Evolutionary conservation across 768 basidiomycete genomes (phyloP).

Genomic region (Suillus luteus): DNA sequence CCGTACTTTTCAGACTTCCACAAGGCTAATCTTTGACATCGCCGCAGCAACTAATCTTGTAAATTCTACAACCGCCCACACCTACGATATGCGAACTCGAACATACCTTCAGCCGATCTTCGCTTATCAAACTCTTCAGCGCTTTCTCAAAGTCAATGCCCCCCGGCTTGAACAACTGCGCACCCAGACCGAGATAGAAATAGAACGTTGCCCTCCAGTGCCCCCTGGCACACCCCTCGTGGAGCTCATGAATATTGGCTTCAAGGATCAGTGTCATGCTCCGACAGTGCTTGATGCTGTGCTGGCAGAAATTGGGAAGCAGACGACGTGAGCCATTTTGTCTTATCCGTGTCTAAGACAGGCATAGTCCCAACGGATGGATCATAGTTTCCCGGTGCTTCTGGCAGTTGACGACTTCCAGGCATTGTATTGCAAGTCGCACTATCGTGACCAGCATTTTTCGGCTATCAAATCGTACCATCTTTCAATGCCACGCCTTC

Average conservation of each 20-base stretch:
- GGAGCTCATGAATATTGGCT: slow-evolving; percentile 59
- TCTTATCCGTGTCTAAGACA: background rate
- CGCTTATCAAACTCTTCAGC: slow-evolving; percentile 62
- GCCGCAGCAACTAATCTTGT: slow-evolving; percentile 57
- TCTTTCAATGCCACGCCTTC: slow-evolving; percentile 72
- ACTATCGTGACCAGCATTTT: slow-evolving; percentile 77
- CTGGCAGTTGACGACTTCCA: slow-evolving; percentile 90
- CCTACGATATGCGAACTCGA: slow-evolving; percentile 73
- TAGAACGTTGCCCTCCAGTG: slow-evolving; percentile 50
- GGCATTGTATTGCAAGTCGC: slow-evolving; percentile 65
- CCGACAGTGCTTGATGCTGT: slow-evolving; percentile 59
- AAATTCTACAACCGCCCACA: slow-evolving; percentile 71
- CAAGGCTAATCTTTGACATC: background rate
- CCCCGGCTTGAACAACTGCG: slow-evolving; percentile 43
- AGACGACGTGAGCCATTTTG: slow-evolving; percentile 54
- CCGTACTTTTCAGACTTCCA: slow-evolving; percentile 18
- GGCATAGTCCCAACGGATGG: slow-evolving; percentile 6
- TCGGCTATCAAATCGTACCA: slow-evolving; percentile 71
- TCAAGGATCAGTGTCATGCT: slow-evolving; percentile 52
- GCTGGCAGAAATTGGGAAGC: slow-evolving; percentile 61
- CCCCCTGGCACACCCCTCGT: slow-evolving; percentile 50
- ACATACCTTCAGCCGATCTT: slow-evolving; percentile 75
- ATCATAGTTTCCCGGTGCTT: slow-evolving; percentile 68
- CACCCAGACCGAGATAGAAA: slow-evolving; percentile 42
- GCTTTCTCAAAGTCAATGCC: slow-evolving; percentile 62